Conservation (phyloP, 2,329 filamentous ascomycete genomes). For the Exophiala phaeomuriformis region DNA sequence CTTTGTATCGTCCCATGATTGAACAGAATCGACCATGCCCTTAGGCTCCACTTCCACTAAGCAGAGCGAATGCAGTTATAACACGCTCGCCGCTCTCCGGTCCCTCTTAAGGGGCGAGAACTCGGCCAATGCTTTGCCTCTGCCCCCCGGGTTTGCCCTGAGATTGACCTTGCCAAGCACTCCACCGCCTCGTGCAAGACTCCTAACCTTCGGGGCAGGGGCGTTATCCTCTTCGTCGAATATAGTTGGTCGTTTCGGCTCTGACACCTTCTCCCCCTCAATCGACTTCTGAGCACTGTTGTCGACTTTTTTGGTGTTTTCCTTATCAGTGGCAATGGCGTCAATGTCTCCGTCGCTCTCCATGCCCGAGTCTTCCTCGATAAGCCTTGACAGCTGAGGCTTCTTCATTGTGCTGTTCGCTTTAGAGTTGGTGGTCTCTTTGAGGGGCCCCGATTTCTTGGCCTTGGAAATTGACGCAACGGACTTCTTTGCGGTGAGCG, state of each 20-base stretch:
- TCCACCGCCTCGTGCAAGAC: conserved; percentile 24
- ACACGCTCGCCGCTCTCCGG: conserved; percentile 37
- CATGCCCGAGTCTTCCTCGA: conserved; percentile 26
- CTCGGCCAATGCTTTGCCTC: conserved; percentile 39
- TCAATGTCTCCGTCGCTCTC: conserved; percentile 10
- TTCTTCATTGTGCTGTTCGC: conserved; percentile 29
- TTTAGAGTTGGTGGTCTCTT: conserved; percentile 38
- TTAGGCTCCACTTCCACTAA: no score
- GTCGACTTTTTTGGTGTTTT: conserved; percentile 10
- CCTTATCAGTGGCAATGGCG: conserved; percentile 9
- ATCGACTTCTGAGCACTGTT: conserved; percentile 27
- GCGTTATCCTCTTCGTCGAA: conserved; percentile 65
- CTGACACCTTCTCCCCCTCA: conserved; percentile 60
- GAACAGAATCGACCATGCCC: no score
- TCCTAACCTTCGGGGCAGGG: conserved; percentile 28
- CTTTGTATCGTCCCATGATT: no score
- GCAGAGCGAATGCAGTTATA: neutral
- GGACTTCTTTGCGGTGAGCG: conserved; percentile 4
- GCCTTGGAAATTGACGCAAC: conserved; percentile 2
- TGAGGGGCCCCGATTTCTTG: conserved; percentile 25
- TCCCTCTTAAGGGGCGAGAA: conserved; percentile 71
- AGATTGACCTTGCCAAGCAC: conserved; percentile 26
- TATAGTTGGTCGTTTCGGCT: conserved; percentile 50
- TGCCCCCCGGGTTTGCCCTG: conserved; percentile 16
- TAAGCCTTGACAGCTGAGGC: conserved; percentile 26